These are phyloP conservation scores for Camelina neglecta DNA, from an alignment of 345 rosid species.

Conservation along the genomic window DNA sequence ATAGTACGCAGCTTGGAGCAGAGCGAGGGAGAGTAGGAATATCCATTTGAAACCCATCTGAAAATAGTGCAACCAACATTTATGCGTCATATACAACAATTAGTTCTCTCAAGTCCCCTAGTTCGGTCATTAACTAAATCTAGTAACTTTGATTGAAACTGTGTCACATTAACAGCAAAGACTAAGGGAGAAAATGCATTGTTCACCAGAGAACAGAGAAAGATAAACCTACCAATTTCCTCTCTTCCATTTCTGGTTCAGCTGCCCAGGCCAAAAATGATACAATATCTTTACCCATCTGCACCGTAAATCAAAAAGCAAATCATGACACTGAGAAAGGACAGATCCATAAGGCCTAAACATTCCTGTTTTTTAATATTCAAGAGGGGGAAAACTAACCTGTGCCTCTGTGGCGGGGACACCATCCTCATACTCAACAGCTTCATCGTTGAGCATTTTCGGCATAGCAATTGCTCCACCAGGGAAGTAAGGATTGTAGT, in stretches of 20 bases:
- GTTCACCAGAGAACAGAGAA: background rate
- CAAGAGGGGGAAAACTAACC: constrained; percentile 49
- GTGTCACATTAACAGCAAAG: background rate
- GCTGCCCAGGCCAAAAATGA: constrained; percentile 97
- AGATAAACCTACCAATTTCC: constrained; percentile 73
- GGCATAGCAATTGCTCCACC: constrained; percentile 99
- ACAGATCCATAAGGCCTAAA: background rate
- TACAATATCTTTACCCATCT: constrained; percentile 99
- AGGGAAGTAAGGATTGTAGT: constrained; percentile 98
- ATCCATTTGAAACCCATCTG: constrained; percentile 99
- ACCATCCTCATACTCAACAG: constrained; percentile 98
- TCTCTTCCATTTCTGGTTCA: constrained; percentile 99
- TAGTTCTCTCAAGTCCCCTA: background rate
- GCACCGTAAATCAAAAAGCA: constrained; percentile 28
- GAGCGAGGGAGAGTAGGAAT: constrained; percentile 83
- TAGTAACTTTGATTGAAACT: background rate
- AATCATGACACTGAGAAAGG: constrained; percentile 11
- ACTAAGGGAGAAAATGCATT: constrained; percentile 2
- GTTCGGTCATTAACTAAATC: constrained; percentile 1
- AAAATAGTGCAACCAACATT: constrained; percentile 24
- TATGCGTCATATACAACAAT: background rate
- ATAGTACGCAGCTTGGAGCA: constrained; percentile 93
- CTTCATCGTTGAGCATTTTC: constrained; percentile 95
- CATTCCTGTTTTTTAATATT: background rate
- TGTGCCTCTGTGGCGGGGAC: constrained; percentile 98